These are phyloP conservation scores for Blepharisma stoltei DNA, from an alignment of 73 alveolate species.

Conservation along the genomic window DNA sequence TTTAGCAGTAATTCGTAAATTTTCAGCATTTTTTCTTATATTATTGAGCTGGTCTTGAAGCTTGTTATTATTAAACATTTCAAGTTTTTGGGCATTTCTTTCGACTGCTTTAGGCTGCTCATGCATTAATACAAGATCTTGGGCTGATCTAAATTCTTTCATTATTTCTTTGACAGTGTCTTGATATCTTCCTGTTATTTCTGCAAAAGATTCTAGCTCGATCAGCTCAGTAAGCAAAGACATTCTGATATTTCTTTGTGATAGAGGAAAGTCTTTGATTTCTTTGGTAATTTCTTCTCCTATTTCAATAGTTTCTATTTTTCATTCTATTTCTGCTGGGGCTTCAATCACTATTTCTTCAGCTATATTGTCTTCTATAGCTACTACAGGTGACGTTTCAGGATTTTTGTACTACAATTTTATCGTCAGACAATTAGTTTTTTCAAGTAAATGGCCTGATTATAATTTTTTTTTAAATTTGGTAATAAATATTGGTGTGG, in stretches of 20 bases:
- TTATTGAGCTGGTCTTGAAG: background rate
- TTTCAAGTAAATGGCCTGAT: no score
- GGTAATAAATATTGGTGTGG: no score
- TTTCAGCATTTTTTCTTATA: background rate
- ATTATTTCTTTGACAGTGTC: background rate
- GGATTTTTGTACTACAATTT: no score
- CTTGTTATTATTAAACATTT: background rate
- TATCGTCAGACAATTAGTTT: no score
- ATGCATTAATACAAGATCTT: conserved; percentile 6
- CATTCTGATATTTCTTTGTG: background rate
- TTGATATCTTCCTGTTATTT: background rate
- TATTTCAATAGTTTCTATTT: background rate
- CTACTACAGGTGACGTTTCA: background rate
- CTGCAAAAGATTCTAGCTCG: conserved; percentile 12
- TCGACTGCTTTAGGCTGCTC: conserved; percentile 1
- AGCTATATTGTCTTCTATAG: background rate
- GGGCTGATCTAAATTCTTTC: background rate
- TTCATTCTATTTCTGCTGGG: background rate
- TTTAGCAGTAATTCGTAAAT: background rate
- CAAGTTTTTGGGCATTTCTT: background rate
- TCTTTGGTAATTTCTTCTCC: background rate
- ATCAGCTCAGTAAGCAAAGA: background rate
- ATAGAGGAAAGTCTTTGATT: background rate
- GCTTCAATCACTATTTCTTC: background rate
- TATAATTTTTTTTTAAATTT: no score